Base-by-base conservation (phyloP, 2,329 filamentous ascomycete species). In the Paecilomyces sp. region DNA sequence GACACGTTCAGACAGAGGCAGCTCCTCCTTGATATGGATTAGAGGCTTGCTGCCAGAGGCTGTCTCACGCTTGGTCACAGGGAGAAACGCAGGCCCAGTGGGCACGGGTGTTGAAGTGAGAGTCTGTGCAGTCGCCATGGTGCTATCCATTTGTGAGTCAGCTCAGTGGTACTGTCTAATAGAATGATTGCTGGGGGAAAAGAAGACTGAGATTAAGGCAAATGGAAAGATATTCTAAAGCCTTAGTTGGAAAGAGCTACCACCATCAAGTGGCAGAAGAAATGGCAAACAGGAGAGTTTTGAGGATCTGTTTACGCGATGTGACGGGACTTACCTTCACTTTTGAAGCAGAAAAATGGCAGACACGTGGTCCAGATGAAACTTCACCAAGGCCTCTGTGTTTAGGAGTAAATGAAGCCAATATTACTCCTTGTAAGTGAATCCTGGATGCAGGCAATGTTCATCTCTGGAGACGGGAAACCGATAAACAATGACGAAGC, bases 21-120 rank as follows among this genome's bases (percentile, higher is more conserved):
- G 60, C 56, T 58, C 64, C 56, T 63, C 64, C 59, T 72, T 66
- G 63, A 74, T 47, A 2, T 47, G 41, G 18, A 47, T 72, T 55
- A 74, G 69, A 55, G 72, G 70, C 62, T 66, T 72, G 60, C 69
- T 72, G 61, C 61, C 60, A 8, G 54, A 9, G 33, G 57, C 41
- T 13, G 55, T 58, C 22, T 55, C 15, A 12, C 30, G 30, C 18
- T 59, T 66, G 63, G 65, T 67, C 63, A 64, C 58, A 64, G 64
- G 67, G 60, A 67, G 28, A 57, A 53, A 31, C 24, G 47, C 13
- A 34, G 54, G 34, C 18, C 25, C 28, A 18, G 65, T 65, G 65
- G 68, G 62, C 62, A 69, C 65, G 57, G 67, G 65, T 60, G 67
- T 62, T 63, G 67, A 56, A 58, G 61, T 68, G 51, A 65, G 57